These are phyloP conservation scores for Anthoceros angustus DNA, from an alignment of 225 moss, liverwort and hornwort species.

Conservation along the genomic window DNA sequence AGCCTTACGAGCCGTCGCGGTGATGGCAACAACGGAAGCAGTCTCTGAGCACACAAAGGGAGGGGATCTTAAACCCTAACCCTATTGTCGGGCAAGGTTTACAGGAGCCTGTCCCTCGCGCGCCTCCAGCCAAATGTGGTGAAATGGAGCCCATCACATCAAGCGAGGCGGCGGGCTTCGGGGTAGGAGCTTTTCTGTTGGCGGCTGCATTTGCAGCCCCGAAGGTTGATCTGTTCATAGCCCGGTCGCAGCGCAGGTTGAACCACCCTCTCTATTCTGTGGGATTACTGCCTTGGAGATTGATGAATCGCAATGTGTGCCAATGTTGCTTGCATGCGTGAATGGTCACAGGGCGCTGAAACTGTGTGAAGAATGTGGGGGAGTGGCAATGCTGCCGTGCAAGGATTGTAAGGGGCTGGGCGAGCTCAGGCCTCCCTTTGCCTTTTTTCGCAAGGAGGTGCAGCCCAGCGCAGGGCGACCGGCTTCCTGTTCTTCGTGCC, in stretches of 20 bases:
- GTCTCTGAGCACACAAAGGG: too few species aligned
- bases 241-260: constrained; percentile 49
- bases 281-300: too few species aligned
- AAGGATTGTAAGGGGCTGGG: constrained; percentile 44
- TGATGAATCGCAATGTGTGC: background rate
- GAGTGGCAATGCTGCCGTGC: constrained; percentile 56
- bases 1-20: too few species aligned
- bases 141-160: constrained; percentile 22
- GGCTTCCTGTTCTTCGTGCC: constrained; percentile 34
- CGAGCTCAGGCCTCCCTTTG: constrained; percentile 15
- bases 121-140: background rate
- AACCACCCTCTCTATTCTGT: background rate
- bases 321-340: constrained; percentile 1
- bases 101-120: too few species aligned
- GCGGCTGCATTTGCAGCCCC: constrained; percentile 52
- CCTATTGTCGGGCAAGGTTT: too few species aligned
- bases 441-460: constrained; percentile 9
- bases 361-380: constrained; percentile 58
- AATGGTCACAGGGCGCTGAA: constrained; percentile 26
- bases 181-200: constrained; percentile 48
- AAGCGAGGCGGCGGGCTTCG: constrained; percentile 61
- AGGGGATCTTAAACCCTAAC: too few species aligned
- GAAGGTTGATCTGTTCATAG: constrained; percentile 59
- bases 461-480: constrained; percentile 10
- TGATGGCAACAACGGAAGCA: too few species aligned